A percentile compares a stretch with the other conserved stretches of the same genome.
Evolutionary conservation across 2,329 filamentous ascomycete species (phyloP).

Genomic region (Fusarium albosuccineum): DNA sequence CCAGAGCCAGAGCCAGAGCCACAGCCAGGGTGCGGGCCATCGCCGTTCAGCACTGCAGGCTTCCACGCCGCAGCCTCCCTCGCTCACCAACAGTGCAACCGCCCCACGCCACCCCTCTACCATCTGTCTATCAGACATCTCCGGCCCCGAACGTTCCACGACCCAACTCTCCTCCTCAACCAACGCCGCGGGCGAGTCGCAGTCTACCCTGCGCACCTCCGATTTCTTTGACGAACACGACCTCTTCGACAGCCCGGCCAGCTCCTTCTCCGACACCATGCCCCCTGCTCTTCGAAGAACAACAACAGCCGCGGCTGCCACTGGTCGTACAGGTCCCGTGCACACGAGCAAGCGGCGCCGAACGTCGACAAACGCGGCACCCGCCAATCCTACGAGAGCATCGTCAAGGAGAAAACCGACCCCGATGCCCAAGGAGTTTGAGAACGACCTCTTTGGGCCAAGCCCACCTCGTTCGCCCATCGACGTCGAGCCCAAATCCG

Average conservation of each 20-base stretch:
- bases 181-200: slow-evolving; percentile 43
- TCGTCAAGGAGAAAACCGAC: slow-evolving; percentile 23
- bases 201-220: slow-evolving; percentile 45
- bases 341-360: slow-evolving; percentile 47
- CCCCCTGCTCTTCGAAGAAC: slow-evolving; percentile 40
- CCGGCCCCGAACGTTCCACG: slow-evolving; percentile 37
- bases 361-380: slow-evolving; percentile 27
- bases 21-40: slow-evolving; percentile 17
- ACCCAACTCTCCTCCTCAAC: slow-evolving; percentile 39
- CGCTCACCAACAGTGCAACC: slow-evolving; percentile 23
- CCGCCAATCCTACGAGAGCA: slow-evolving; percentile 11
- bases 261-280: slow-evolving; percentile 50
- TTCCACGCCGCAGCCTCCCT: slow-evolving; percentile 36
- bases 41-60: slow-evolving; percentile 34
- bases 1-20: slow-evolving; percentile 24
- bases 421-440: slow-evolving; percentile 30
- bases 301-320: slow-evolving; percentile 26
- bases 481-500: slow-evolving; percentile 30
- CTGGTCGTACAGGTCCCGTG: slow-evolving; percentile 20
- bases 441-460: slow-evolving; percentile 47
- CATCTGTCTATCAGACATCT: slow-evolving; percentile 32
- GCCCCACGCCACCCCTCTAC: slow-evolving; percentile 42
- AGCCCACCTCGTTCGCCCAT: slow-evolving; percentile 27
- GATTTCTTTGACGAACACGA: slow-evolving; percentile 47
- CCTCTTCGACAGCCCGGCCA: slow-evolving; percentile 43